Evolutionary conservation across 371 early-diverging fungal species (phyloP).

Genomic region (Chytridiales sp.): DNA sequence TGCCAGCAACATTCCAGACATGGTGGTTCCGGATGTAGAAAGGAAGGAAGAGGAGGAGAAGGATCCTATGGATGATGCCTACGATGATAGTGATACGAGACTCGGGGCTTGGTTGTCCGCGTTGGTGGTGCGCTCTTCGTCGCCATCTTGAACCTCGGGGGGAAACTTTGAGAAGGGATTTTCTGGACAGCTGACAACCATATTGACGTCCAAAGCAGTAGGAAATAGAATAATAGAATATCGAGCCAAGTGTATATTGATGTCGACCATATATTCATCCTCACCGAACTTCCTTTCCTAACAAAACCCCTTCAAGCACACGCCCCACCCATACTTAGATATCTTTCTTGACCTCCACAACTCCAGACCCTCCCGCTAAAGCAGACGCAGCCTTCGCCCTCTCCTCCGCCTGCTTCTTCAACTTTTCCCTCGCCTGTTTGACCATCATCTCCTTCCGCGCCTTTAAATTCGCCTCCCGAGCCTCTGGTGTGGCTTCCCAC

Average conservation of each 20-base stretch:
- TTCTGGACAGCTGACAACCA: no score
- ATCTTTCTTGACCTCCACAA: no score
- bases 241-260: no score
- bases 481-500: constrained; percentile 75
- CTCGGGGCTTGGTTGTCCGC: constrained; percentile 23
- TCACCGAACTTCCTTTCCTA: no score
- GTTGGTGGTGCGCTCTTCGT: neutral
- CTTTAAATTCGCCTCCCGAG: constrained; percentile 71
- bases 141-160: neutral
- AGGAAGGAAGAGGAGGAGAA: neutral
- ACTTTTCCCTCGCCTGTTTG: constrained; percentile 65
- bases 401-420: constrained; percentile 15
- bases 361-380: no score
- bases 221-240: no score
- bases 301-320: no score
- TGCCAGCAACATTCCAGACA: neutral
- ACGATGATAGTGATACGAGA: constrained; percentile 46
- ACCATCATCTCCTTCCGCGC: constrained; percentile 87
- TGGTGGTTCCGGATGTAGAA: neutral
- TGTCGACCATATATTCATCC: no score
- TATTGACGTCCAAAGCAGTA: no score
- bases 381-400: constrained; percentile 5
- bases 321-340: no score
- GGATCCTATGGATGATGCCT: constrained; percentile 1
- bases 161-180: no score